A percentile compares a stretch with the other conserved stretches of the same genome.
phyloP scores from a whole-genome alignment of 2,329 filamentous ascomycete species.

The Colletotrichum sp. region DNA sequence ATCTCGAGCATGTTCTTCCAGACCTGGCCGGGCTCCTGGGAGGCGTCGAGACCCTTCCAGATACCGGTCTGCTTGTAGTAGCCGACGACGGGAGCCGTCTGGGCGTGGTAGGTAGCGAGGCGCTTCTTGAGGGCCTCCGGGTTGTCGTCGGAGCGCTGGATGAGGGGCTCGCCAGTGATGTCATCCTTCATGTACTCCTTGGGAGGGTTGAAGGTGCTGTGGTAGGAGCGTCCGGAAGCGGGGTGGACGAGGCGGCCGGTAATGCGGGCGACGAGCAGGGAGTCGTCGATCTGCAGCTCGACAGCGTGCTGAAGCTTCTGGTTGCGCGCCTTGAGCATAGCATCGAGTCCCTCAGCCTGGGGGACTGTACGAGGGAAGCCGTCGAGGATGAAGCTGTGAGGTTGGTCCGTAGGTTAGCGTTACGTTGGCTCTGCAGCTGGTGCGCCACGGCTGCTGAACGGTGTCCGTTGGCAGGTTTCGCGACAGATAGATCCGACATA shows the following conservation, averaged over 20 bases:
- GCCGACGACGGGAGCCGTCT: conserved; percentile 89
- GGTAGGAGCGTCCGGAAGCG: conserved; percentile 94
- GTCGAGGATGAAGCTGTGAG: conserved; percentile 90
- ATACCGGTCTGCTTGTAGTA: conserved; percentile 99
- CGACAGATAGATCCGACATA: conserved; percentile 47
- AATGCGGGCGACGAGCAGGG: conserved; percentile 91
- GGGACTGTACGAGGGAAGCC: conserved; percentile 97
- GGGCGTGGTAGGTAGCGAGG: conserved; percentile 88
- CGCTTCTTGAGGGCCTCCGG: conserved; percentile 95
- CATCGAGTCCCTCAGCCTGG: conserved; percentile 92
- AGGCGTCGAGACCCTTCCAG: conserved; percentile 94
- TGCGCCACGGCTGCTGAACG: not conserved
- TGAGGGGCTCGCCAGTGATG: conserved; percentile 92
- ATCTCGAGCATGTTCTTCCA: conserved; percentile 92
- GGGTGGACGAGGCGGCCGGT: conserved; percentile 96
- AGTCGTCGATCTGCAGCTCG: conserved; percentile 96
- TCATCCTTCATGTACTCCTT: conserved; percentile 95
- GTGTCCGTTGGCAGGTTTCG: not conserved
- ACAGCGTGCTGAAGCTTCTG: conserved; percentile 93
- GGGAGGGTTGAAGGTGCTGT: conserved; percentile 98
- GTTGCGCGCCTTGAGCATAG: conserved; percentile 80
- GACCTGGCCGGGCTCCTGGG: conserved; percentile 92
- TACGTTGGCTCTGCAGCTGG: not conserved
- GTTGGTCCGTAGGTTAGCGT: not conserved
- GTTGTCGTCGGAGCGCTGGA: conserved; percentile 97